Base-by-base conservation (phyloP, 2,329 filamentous ascomycete species). In the Cercospora brassicicola region DNA sequence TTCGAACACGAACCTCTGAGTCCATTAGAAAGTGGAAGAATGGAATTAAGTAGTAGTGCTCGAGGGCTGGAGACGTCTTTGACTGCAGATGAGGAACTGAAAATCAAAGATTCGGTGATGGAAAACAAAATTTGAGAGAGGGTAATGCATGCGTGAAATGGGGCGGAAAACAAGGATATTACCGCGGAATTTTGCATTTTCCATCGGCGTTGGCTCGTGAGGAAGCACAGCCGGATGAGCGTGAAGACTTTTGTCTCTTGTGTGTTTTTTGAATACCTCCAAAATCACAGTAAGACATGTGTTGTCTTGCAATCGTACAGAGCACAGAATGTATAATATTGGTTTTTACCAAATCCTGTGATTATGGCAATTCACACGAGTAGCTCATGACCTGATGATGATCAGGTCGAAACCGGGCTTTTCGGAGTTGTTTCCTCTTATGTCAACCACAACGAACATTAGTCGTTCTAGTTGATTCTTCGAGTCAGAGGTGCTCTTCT, bases 11-110 rank as follows among this genome's bases (percentile, higher is more conserved):
- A 61, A 20, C 62, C 62, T 10, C 31, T 65, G 13, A 60, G 57
- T 55, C 62, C 55, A 8, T 42, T 42, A 45, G 65, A 39, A 31
- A 67, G 42, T 33, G 56, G 36, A 39, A 18, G 7, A 30, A 56
- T 55, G 65, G 56, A 23, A 26, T 31, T 18, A 30, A 30, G 56
- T 26, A 57, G 48, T 26, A 56, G 36, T 36, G 28, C 10, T 53
- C 83, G 84, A 18, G 78, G 73, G 0, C 62, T 88, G 30, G 86
- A 89, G 68, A 83, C 84, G 0, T 88, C 87, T 69, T 81, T 85
- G 20, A 88, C 87, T 2, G 86, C 81, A 4, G 72, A 78, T 11
- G 83, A 85, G 68, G 62, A 59, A 33, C 28, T 67, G 48, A 63
- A 68, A 59, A 57, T 65, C 42, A 65, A 65, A 33, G 42, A 45